These are phyloP conservation scores for Schwanniomyces vanrijiae DNA, from an alignment of 805 yeast genomes.

Conservation along the genomic window DNA sequence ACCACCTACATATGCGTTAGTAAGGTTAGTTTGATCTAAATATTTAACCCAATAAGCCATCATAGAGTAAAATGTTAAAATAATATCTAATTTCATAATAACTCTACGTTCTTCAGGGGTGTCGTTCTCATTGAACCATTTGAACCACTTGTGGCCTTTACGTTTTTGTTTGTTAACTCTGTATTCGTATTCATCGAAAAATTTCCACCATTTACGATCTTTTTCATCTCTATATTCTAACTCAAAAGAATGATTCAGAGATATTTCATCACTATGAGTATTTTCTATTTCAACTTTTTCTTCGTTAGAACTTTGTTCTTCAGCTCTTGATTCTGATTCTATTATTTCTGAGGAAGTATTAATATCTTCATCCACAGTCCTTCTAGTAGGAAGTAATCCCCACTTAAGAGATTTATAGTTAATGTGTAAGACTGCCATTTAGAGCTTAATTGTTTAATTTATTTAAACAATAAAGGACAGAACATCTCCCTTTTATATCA, in stretches of 20 bases:
- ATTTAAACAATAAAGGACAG: neutral
- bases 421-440: neutral
- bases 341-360: neutral
- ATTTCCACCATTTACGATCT: conserved; percentile 23
- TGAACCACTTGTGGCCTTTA: conserved; percentile 37
- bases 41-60: conserved; percentile 60
- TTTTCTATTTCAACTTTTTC: neutral
- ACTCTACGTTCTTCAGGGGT: conserved; percentile 32
- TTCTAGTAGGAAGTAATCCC: conserved; percentile 35
- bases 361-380: conserved; percentile 32
- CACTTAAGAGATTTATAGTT: conserved; percentile 21
- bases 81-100: conserved; percentile 21
- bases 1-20: conserved; percentile 63
- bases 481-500: neutral
- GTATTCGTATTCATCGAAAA: conserved; percentile 55
- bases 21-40: conserved; percentile 54
- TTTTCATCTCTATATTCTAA: conserved; percentile 27
- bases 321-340: neutral
- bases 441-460: neutral
- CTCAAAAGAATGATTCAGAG: neutral
- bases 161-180: conserved; percentile 31
- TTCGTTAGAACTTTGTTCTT: neutral
- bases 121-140: conserved; percentile 39
- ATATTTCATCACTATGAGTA: neutral
- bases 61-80: conserved; percentile 25